Percentiles rank a stretch among this genome's conserved stretches.
phyloP scores from a whole-genome alignment of 2,329 filamentous ascomycete genomes.

The Exserohilum rostratum region DNA sequence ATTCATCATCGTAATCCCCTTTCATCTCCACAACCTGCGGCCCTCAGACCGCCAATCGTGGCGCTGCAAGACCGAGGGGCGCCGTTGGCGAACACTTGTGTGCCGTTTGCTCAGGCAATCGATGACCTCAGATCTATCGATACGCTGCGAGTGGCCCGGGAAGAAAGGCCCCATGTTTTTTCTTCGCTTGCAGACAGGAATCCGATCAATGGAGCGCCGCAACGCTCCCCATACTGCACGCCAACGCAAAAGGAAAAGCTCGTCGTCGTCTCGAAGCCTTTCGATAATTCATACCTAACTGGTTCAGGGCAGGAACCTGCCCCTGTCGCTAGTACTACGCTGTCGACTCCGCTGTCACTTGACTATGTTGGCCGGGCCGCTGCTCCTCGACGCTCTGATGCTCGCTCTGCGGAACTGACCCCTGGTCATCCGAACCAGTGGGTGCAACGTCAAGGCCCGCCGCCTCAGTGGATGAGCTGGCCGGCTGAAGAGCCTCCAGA shows the following conservation, averaged over 20 bases:
- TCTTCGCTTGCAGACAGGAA: conserved; percentile 17
- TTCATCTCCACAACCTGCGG: conserved; percentile 21
- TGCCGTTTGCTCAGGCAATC: conserved; percentile 15
- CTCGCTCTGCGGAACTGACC: conserved; percentile 44
- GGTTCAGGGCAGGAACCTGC: conserved; percentile 29
- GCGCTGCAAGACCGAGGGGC: conserved; percentile 40
- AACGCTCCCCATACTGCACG: conserved; percentile 42
- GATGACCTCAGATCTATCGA: conserved; percentile 28
- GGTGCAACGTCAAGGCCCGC: conserved; percentile 42
- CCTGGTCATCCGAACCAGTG: conserved; percentile 45
- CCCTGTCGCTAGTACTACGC: conserved; percentile 36
- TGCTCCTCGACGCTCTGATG: conserved; percentile 49
- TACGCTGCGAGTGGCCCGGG: conserved; percentile 34
- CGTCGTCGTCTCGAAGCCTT: conserved; percentile 21
- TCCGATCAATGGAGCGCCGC: conserved; percentile 35
- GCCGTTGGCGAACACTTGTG: conserved; percentile 27
- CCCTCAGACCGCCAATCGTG: conserved; percentile 30
- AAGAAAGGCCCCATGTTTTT: conserved; percentile 28
- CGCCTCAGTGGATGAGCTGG: conserved; percentile 40
- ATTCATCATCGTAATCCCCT: conserved; percentile 30
- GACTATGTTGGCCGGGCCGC: conserved; percentile 47
- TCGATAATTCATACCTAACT: conserved; percentile 39
- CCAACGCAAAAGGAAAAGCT: conserved; percentile 39
- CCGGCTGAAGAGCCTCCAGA: conserved; percentile 57
- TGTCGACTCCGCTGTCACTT: conserved; percentile 43